These are phyloP conservation scores for Apophysomyces variabilis DNA, from an alignment of 371 early-diverging fungal genomes.

Conservation along the genomic window DNA sequence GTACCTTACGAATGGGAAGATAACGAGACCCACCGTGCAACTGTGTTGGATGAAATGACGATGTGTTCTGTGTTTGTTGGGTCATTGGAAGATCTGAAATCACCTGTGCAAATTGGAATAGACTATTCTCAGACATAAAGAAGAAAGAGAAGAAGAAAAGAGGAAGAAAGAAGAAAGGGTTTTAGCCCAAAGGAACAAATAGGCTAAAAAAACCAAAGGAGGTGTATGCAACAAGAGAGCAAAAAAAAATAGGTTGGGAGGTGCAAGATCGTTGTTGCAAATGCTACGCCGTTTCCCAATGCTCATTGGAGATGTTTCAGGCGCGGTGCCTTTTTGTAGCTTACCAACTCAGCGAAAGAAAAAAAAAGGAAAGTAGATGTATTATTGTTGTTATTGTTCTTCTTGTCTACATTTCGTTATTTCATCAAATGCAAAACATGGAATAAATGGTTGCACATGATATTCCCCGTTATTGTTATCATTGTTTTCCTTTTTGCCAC, in stretches of 20 bases:
- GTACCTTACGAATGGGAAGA: not conserved
- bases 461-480: not conserved
- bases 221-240: not conserved
- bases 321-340: not conserved
- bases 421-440: too few relatives aligned
- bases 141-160: not conserved
- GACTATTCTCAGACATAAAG: slow-evolving; percentile 39
- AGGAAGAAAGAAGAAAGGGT: not conserved
- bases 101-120: slow-evolving; percentile 54
- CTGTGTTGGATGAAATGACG: slow-evolving; percentile 2
- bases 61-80: slow-evolving; percentile 13
- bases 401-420: not conserved
- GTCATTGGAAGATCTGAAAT: slow-evolving; percentile 35
- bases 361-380: not conserved
- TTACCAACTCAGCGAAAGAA: not conserved
- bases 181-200: not conserved
- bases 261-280: slow-evolving; percentile 1
- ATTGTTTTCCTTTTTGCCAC: not conserved
- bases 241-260: not conserved
- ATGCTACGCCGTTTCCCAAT: not conserved
- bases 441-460: too few relatives aligned
- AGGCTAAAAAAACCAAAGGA: not conserved
- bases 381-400: not conserved
- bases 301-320: not conserved
- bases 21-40: not conserved